These are phyloP conservation scores for Amaranthus cruentus DNA, from an alignment of 148 eudicot species.

Conservation along the genomic window DNA sequence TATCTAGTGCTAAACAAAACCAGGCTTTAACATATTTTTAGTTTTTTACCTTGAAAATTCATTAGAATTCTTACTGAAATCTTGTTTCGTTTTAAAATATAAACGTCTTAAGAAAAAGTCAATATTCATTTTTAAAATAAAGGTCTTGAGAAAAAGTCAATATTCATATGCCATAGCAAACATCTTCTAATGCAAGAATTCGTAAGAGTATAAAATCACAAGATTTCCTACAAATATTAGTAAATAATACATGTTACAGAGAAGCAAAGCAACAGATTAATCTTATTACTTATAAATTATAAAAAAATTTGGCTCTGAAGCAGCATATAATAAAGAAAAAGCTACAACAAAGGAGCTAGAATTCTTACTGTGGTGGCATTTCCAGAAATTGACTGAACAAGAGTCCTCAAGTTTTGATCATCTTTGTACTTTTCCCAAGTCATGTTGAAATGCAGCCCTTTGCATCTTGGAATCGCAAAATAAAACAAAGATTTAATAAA, in stretches of 20 bases:
- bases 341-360: neutral
- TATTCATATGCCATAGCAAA: neutral
- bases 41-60: no score
- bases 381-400: constrained; percentile 35
- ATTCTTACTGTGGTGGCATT: constrained; percentile 23
- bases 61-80: no score
- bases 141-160: neutral
- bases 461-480: constrained; percentile 42
- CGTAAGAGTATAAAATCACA: neutral
- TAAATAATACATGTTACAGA: neutral
- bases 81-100: no score
- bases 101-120: no score
- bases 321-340: neutral
- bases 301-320: neutral
- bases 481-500: constrained; percentile 6
- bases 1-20: no score
- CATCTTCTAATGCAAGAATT: neutral
- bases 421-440: constrained; percentile 79
- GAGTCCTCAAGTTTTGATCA: constrained; percentile 63
- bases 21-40: no score
- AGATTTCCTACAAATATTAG: neutral
- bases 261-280: neutral
- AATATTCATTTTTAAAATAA: neutral
- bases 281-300: neutral
- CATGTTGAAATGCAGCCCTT: constrained; percentile 59